These are phyloP conservation scores for Lactarius evosmus DNA, from an alignment of 768 basidiomycete genomes.

Conservation along the genomic window DNA sequence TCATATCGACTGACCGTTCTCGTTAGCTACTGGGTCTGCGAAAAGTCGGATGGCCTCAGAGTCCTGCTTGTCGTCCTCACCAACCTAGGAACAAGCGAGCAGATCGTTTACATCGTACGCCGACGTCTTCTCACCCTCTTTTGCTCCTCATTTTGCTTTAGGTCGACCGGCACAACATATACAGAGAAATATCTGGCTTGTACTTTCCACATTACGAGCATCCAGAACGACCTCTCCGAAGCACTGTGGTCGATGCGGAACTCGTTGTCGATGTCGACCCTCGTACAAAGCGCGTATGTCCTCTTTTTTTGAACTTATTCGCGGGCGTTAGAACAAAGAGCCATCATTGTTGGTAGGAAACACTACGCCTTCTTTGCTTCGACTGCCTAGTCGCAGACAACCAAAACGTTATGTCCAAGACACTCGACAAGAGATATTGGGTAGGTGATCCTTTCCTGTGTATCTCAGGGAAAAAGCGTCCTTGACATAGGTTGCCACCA, in stretches of 20 bases:
- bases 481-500: slow-evolving; percentile 33
- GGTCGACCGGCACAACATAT: slow-evolving; percentile 94
- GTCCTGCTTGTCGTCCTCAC: slow-evolving; percentile 80
- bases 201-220: slow-evolving; percentile 89
- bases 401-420: slow-evolving; percentile 80
- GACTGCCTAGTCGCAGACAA: slow-evolving; percentile 88
- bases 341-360: slow-evolving; percentile 52
- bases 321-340: slow-evolving; percentile 15
- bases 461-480: neutral
- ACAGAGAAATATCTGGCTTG: slow-evolving; percentile 69
- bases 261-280: slow-evolving; percentile 89
- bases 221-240: slow-evolving; percentile 60
- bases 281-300: slow-evolving; percentile 59
- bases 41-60: slow-evolving; percentile 95
- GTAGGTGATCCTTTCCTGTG: slow-evolving; percentile 46
- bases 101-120: slow-evolving; percentile 69
- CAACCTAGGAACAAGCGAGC: slow-evolving; percentile 48
- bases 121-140: neutral
- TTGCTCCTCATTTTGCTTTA: slow-evolving; percentile 35
- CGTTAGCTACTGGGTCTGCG: slow-evolving; percentile 95
- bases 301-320: slow-evolving; percentile 4
- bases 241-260: slow-evolving; percentile 90
- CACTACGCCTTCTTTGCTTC: slow-evolving; percentile 79
- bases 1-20: neutral
- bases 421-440: slow-evolving; percentile 86